Base-by-base conservation (phyloP, 2,329 filamentous ascomycete species). In the Colletotrichum eleusines region DNA sequence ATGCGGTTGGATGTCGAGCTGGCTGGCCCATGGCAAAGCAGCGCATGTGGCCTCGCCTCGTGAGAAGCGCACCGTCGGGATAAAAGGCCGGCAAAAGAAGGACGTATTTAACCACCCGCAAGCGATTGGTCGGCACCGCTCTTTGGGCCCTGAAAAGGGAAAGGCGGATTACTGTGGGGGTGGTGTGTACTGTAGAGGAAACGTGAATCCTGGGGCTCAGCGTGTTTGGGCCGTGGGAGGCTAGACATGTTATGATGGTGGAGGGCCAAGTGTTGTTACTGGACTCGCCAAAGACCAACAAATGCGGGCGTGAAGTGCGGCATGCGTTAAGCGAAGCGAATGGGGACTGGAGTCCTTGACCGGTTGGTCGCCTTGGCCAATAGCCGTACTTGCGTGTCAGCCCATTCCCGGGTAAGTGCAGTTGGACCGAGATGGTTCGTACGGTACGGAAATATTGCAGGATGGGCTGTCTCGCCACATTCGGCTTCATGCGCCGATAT, bases 81-180 rank as follows among this genome's bases (percentile, higher is more conserved):
- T 73, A 61, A 74, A 76, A 14, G 63, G 63, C 67, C 73, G 76
- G 75, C n/a, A 77, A 76, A 78, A 78, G 72, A 63, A 51, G 55
- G 46, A 18, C 59, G 35, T 28, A 73, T 76, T 78, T 74, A 77
- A 69, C 76, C 76, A 66, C 51, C 71, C 65, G 73, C 73, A 74
- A 5, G 23, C 62, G 12, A 74, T 63, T 74, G 73, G 59, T n/a
- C 38, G 9, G 28, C 2, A 5, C 3, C 62, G 20, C 38, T 14
- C 40, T 1, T 40, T 18, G 12, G 14, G 26, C 20, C 38, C 38
- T 33, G n/a, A 28, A 66, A 42, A 35, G 35, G 68, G 18, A 51
- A 62, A 63, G 68, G 33, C 57, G 50, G 63, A 67, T 63, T 57
- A 33, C 26, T 33, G 16, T 18, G 33, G n/a, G 53, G 53, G 51